Evolutionary conservation across 2,329 filamentous ascomycete species (phyloP).

Genomic region (Plectosphaerella sp.): DNA sequence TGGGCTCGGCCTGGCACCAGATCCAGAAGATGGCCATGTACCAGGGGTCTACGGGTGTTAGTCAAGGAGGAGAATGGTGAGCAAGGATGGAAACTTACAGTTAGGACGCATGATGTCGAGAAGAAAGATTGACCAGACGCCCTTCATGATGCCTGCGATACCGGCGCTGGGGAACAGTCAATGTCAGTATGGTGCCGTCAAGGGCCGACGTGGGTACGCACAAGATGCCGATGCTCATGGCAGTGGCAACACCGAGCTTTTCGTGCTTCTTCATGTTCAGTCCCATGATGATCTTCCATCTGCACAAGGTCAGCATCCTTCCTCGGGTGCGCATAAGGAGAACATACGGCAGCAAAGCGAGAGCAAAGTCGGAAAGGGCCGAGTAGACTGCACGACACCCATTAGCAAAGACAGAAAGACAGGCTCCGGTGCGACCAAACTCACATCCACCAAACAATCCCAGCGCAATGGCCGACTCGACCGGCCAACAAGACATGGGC

Average conservation of each 20-base stretch:
- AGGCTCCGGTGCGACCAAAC: too few relatives aligned
- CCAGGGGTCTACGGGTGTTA: background rate
- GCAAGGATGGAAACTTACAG: slow-evolving; percentile 2
- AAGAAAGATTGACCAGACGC: slow-evolving; percentile 6
- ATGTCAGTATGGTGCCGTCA: background rate
- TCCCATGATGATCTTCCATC: slow-evolving; percentile 22
- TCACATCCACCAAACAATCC: slow-evolving; percentile 2
- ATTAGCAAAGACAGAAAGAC: background rate
- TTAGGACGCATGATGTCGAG: slow-evolving; percentile 10
- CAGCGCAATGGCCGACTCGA: background rate
- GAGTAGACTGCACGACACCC: slow-evolving; percentile 1
- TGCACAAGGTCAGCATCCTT: slow-evolving; percentile 21
- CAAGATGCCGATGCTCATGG: slow-evolving; percentile 30
- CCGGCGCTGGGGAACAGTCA: background rate
- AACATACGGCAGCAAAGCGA: slow-evolving; percentile 5
- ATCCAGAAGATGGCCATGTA: slow-evolving; percentile 1
- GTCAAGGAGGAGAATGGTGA: too few relatives aligned
- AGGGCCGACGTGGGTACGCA: background rate
- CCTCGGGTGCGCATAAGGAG: background rate
- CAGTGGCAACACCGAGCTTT: slow-evolving; percentile 24
- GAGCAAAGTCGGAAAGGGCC: slow-evolving; percentile 3
- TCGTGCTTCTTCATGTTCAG: slow-evolving; percentile 26
- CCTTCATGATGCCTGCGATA: slow-evolving; percentile 15
- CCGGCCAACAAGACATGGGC: background rate
- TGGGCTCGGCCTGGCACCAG: background rate